These are phyloP conservation scores for Dendrocalamus latiflorus DNA, from an alignment of 202 grass and related monocot species.

Conservation along the genomic window DNA sequence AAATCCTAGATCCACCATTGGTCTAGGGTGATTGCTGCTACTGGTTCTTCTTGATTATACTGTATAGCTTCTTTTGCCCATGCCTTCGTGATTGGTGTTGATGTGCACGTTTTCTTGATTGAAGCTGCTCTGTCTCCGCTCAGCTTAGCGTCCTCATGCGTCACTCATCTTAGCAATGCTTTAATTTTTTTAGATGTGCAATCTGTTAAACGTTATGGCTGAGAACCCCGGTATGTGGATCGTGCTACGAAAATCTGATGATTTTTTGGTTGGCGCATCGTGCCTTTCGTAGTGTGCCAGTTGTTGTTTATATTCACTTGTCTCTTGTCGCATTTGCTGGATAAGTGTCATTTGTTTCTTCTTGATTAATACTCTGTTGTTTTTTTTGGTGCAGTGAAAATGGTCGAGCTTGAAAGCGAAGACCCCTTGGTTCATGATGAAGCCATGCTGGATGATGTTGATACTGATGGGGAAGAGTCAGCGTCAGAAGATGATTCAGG, in stretches of 20 bases:
- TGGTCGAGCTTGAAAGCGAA: slow-evolving; percentile 24
- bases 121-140: background rate
- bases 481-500: slow-evolving; percentile 51
- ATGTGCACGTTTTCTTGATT: background rate
- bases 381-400: slow-evolving; percentile 17
- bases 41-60: background rate
- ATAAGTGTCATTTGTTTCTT: background rate
- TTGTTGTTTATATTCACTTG: background rate
- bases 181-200: no score
- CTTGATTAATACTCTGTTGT: background rate
- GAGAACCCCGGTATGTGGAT: background rate
- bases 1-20: no score
- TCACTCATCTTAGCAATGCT: background rate
- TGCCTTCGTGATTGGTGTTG: no score
- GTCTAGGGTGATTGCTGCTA: no score
- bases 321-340: background rate
- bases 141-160: background rate
- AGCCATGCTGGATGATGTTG: slow-evolving; percentile 25
- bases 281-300: background rate
- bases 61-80: background rate
- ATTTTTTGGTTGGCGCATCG: background rate
- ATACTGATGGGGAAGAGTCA: slow-evolving; percentile 29
- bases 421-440: slow-evolving; percentile 29
- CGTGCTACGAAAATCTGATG: background rate
- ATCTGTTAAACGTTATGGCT: background rate